Evolutionary conservation across 2,329 filamentous ascomycete species (phyloP), one percentile per base, ranked within the genome.

Genomic region (Claviceps maximensis): DNA sequence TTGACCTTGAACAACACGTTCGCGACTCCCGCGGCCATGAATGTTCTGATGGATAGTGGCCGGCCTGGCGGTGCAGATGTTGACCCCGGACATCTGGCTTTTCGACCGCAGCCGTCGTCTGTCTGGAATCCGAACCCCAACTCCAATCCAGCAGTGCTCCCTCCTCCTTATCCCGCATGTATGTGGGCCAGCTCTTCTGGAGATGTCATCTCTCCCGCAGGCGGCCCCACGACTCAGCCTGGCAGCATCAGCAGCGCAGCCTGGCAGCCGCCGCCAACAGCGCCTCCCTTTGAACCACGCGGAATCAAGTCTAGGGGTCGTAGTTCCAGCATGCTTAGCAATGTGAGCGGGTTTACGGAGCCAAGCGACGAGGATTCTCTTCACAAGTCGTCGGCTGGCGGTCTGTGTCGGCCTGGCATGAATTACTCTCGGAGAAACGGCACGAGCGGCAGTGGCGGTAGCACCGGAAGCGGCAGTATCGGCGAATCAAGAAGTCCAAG

Each of bases 271-370:
- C 66, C 70, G 15, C 65, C 69, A 2, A 71, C 70, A 41, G 66
- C 68, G 13, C 61, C 67, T 6, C 57, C 68, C 29, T 66, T 63
- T 51, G 61, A 71, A 52, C 60, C 67, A 13, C 66, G 60, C 58
- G 65, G 57, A 56, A 62, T 58, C 57, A 75, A 73, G 63, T 69
- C 71, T 31, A 69, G 80, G 46, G 80, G 79, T 23, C 76, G 81
- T 49, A 83, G 80, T 31, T 83, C 79, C 10, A 83, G 79, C 54
- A 84, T 84, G 81, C 74, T 84, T 2, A 83, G 80, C 60, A 77
- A 83, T 59, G 70, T 84, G 3, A 83, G 79, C n/a, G 80, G 80
- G 21, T 82, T 84, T 59, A 84, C 81, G 8, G 79, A 83, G 66
- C 79, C 75, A 17, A 82, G 76, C 58, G 72, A 71, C 48, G 78